Base-by-base conservation (phyloP, 441 rosid genomes). In the Omphalea diandra region DNA sequence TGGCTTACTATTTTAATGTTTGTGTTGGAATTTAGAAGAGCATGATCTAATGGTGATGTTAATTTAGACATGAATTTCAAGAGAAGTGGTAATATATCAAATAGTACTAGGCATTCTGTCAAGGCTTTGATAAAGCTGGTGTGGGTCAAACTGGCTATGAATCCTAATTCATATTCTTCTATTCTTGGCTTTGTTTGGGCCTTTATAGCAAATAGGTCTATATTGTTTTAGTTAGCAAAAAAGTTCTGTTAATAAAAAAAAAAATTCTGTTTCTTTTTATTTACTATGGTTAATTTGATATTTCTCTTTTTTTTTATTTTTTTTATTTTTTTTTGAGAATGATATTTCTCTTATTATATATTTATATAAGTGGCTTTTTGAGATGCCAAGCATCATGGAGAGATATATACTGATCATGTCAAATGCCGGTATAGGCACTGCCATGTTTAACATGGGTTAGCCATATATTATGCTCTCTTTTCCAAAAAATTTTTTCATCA, bases 381-480 rank as follows among this genome's bases (percentile, higher is more conserved):
- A 70, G 76, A 84, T 90, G 95, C 97, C 98, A 35, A 85, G 89
- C 73, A 84, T 93, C 26, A 47, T 93, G 64, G 97, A 93, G 65
- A 97, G 87, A 35, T 90, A 91, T 3, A 77, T 93, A 58, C 72
- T 83, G 75, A 88, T 93, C 46, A 80, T 93, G 90, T 90, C 98
- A 22, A 90, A 76, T 74, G 93, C 93, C 61, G 98, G 96, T 26
- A 87, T 90, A 22, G 97, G 98, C 74, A 94, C 98, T 65, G 95
- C 97, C 71, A 91, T 94, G 97, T 92, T 94, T 79, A 90, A 84
- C 79, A 85, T 94, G 97, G 99, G 98, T 94, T 72, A 69, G 86
- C 1, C 2, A n/a, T 71, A 5, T 32, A 5, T n/a, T n/a, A n/a
- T n/a, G n/a, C n/a, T n/a, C n/a, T n/a, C n/a, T n/a, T n/a, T n/a